A percentile compares a stretch with the other conserved stretches of the same genome.
Conservation (phyloP, 306 rosid species). For the Crotalaria pallida region DNA sequence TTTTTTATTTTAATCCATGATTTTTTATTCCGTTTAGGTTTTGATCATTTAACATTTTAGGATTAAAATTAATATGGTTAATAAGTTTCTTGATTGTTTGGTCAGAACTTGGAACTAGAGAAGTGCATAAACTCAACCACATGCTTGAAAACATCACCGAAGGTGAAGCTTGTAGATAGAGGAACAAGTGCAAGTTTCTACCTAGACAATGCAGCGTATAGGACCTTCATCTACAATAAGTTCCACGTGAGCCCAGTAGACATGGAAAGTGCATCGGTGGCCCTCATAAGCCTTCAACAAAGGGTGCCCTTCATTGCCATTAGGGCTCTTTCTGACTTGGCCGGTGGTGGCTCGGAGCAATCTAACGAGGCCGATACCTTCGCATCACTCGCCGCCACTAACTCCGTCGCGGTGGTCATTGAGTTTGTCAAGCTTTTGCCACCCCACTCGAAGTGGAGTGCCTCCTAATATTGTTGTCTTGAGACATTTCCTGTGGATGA, state of each 20-base stretch:
- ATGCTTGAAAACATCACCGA: conserved; percentile 43
- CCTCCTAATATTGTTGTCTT: background rate
- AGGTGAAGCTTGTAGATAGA: conserved; percentile 36
- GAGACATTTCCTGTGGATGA: background rate
- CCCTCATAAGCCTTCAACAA: conserved; percentile 47
- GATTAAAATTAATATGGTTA: background rate
- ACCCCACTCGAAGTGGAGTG: background rate
- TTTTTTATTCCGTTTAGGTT: too few species aligned
- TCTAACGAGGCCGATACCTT: conserved; percentile 55
- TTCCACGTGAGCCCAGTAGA: conserved; percentile 49
- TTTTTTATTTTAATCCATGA: too few species aligned
- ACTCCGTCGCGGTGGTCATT: conserved; percentile 37
- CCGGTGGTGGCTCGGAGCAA: conserved; percentile 46
- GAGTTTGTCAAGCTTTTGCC: conserved; percentile 42
- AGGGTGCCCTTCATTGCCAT: conserved; percentile 44
- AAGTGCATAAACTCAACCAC: conserved; percentile 47
- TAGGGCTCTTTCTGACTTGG: conserved; percentile 46
- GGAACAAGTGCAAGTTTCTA: conserved; percentile 51
- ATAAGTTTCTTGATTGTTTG: background rate
- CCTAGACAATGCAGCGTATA: conserved; percentile 48
- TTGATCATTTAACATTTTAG: too few species aligned
- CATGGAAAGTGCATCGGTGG: conserved; percentile 49
- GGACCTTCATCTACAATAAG: conserved; percentile 38
- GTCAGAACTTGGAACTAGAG: conserved; percentile 36
- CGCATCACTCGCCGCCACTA: conserved; percentile 37